A percentile compares a stretch with the other conserved stretches of the same genome.
These are phyloP conservation scores for Psidium friedrichsthalianum DNA, from an alignment of 345 rosid genomes.

Conservation along the genomic window DNA sequence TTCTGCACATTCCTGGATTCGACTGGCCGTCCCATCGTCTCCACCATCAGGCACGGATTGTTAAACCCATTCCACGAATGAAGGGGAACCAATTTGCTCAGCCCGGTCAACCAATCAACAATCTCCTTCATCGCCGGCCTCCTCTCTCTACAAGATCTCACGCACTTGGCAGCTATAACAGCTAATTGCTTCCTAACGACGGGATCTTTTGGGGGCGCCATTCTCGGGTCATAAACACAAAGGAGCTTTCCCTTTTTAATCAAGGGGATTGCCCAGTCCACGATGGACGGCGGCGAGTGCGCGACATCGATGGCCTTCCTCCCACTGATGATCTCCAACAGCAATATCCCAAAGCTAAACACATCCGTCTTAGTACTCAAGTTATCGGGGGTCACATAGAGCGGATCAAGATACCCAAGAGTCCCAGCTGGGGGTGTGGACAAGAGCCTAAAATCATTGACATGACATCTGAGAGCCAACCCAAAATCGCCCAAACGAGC, in stretches of 20 bases:
- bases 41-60: constrained; percentile 97
- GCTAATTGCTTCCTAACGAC: constrained; percentile 71
- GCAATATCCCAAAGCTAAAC: constrained; percentile 92
- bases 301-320: constrained; percentile 90
- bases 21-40: constrained; percentile 71
- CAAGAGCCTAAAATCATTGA: constrained; percentile 56
- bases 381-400: constrained; percentile 92
- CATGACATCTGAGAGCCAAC: constrained; percentile 75
- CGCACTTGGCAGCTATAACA: constrained; percentile 80
- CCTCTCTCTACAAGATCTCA: constrained; percentile 93
- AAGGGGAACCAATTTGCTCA: constrained; percentile 66
- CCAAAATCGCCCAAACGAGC: constrained; percentile 97
- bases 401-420: constrained; percentile 92
- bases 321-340: constrained; percentile 88
- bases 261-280: constrained; percentile 96
- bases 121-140: constrained; percentile 87
- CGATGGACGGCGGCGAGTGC: constrained; percentile 83
- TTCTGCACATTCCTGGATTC: constrained; percentile 23
- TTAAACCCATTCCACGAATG: constrained; percentile 87
- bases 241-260: constrained; percentile 77
- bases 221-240: constrained; percentile 68
- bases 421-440: constrained; percentile 99
- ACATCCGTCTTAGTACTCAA: constrained; percentile 93
- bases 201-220: constrained; percentile 53
- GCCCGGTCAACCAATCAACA: constrained; percentile 62